Evolutionary conservation across 805 yeast genomes (phyloP), one percentile per base, ranked within the genome.

Genomic region (Wickerhamomyces mucosus): DNA sequence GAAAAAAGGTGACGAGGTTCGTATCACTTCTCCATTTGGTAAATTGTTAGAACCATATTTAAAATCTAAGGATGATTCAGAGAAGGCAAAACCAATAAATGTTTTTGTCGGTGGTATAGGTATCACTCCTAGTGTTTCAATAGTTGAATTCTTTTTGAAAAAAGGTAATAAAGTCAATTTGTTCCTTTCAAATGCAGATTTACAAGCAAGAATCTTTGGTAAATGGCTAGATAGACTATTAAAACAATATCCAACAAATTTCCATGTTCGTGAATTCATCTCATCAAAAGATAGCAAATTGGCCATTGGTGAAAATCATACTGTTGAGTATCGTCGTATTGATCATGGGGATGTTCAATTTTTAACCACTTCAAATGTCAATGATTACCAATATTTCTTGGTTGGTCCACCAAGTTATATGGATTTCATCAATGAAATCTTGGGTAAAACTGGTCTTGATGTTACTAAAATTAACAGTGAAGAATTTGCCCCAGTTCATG

Each of bases 61-160:
- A 28, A 42, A 50, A 28, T 32, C 47, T 28, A 28, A 39, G n/a
- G 27, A 46, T 28, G 39, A 53, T 12, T 21, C 26, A 3, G 50
- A 48, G 15, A 17, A 21, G 1, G 24, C 26, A 7, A 27, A 24
- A 20, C 60, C 63, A 17, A 46, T 61, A 15, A 59, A 66, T 2
- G 50, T 75, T 18, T 54, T 75, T 33, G 62, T 72, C 15, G 80
- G 76, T 28, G 86, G 85, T 32, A 72, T 75, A 34, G 85, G 84
- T 39, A 69, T 73, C 31, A 78, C 85, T 6, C 85, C 86, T 21
- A 35, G 73, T 20, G 43, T 78, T 21, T 60, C 82, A 6, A 66
- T 75, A 47, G 47, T 65, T 14, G 71, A 71, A 44, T 45, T 29
- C 30, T 46, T 39, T 36, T 22, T 45, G 8, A 12, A 31, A 10